These are phyloP conservation scores for Aspergillus eucalypticola DNA, from an alignment of 2,329 filamentous ascomycete species.

Conservation along the genomic window DNA sequence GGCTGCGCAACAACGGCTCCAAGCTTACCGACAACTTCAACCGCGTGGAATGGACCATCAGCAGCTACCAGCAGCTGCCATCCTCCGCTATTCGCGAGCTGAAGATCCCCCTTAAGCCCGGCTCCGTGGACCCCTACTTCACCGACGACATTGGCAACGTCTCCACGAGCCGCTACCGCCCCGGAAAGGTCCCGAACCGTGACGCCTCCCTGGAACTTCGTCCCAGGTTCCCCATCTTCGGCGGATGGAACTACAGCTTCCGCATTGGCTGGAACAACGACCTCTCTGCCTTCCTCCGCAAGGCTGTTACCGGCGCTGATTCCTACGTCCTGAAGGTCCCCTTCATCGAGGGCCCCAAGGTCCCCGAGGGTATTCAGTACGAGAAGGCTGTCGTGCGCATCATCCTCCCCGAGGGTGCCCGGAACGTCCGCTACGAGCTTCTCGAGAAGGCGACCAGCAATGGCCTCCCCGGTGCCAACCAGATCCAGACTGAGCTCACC, in stretches of 20 bases:
- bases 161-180: conserved; percentile 84
- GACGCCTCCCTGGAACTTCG: conserved; percentile 86
- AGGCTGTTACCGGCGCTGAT: conserved; percentile 57
- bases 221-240: conserved; percentile 94
- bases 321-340: conserved; percentile 87
- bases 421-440: conserved; percentile 63
- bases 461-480: conserved; percentile 62
- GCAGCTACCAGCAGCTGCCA: conserved; percentile 73
- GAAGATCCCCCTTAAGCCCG: conserved; percentile 73
- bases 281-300: conserved; percentile 72
- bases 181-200: conserved; percentile 61
- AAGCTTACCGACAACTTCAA: conserved; percentile 72
- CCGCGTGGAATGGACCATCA: conserved; percentile 72
- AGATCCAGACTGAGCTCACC: conserved; percentile 58
- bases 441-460: conserved; percentile 68
- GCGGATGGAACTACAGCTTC: conserved; percentile 98
- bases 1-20: conserved; percentile 81
- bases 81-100: conserved; percentile 79
- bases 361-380: conserved; percentile 82
- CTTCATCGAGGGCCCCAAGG: conserved; percentile 89
- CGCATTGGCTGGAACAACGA: conserved; percentile 94
- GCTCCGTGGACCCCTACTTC: conserved; percentile 87
- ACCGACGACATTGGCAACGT: conserved; percentile 96
- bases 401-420: conserved; percentile 86
- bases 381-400: conserved; percentile 76